Percentiles rank a stretch among this genome's conserved stretches.
phyloP scores from a whole-genome alignment of 1,139 yeast species.

The Yamadazyma jaroonii region DNA sequence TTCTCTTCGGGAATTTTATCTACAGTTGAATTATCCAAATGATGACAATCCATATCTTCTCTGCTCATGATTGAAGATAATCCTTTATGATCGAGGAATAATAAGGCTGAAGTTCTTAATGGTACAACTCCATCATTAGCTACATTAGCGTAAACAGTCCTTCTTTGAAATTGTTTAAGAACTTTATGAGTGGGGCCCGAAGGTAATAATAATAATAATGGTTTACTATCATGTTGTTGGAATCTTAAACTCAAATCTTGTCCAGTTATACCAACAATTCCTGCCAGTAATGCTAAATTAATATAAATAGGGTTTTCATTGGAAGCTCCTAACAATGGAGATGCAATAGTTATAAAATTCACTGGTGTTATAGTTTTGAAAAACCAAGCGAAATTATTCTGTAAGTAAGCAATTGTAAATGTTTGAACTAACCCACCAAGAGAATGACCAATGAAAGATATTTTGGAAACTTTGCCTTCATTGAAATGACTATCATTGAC shows the following conservation, averaged over 20 bases:
- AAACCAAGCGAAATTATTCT: constrained; percentile 66
- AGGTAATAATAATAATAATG: constrained; percentile 72
- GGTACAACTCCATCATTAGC: constrained; percentile 95
- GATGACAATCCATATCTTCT: constrained; percentile 11
- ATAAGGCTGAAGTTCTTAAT: constrained; percentile 75
- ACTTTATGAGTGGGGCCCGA: constrained; percentile 76
- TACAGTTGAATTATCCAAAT: constrained; percentile 10
- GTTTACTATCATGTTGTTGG: constrained; percentile 43
- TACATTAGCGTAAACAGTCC: constrained; percentile 78
- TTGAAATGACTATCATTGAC: constrained; percentile 31
- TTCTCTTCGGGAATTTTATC: constrained; percentile 18
- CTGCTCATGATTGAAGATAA: constrained; percentile 41
- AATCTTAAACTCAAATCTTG: constrained; percentile 74
- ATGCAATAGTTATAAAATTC: constrained; percentile 82
- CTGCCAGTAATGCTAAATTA: constrained; percentile 79
- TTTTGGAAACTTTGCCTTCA: constrained; percentile 45
- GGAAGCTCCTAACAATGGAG: constrained; percentile 82
- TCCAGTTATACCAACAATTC: constrained; percentile 91
- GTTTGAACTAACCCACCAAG: constrained; percentile 90
- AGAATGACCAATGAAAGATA: constrained; percentile 91
- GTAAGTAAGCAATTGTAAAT: constrained; percentile 79
- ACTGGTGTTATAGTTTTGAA: constrained; percentile 65
- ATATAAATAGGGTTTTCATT: constrained; percentile 88
- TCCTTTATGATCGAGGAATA: constrained; percentile 61
- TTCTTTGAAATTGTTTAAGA: constrained; percentile 56